Evolutionary conservation across 352 stramenopile species (phyloP).

Genomic region (Discostella stelligera): DNA sequence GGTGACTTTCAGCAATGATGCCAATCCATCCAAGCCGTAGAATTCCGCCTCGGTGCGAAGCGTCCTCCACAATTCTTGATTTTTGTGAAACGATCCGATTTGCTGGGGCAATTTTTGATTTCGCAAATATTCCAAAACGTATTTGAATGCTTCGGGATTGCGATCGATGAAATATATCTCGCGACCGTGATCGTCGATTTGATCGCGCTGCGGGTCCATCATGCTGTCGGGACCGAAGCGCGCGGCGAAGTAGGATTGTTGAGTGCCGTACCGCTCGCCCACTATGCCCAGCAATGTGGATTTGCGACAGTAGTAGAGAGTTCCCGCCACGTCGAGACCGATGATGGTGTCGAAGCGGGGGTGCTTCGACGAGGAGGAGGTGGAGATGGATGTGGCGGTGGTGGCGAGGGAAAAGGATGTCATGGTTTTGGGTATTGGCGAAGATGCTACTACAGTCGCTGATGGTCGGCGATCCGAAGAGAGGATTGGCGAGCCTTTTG

Average conservation of each 20-base stretch:
- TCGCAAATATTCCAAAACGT: constrained; percentile 30
- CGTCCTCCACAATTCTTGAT: constrained; percentile 24
- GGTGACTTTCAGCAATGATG: constrained; percentile 17
- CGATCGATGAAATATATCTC: constrained; percentile 42
- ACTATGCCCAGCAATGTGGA: constrained; percentile 18
- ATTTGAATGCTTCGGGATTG: constrained; percentile 29
- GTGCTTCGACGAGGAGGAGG: constrained; percentile 2
- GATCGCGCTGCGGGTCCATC: constrained; percentile 24
- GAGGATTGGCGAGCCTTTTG: too few species aligned
- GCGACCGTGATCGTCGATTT: constrained; percentile 19
- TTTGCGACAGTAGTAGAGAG: constrained; percentile 26
- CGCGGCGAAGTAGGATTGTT: constrained; percentile 17
- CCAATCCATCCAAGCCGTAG: constrained; percentile 25
- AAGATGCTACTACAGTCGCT: too few species aligned
- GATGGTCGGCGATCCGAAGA: too few species aligned
- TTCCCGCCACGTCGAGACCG: constrained; percentile 25
- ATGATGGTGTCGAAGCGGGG: constrained; percentile 23
- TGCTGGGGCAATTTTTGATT: constrained; percentile 12
- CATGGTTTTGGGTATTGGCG: background rate
- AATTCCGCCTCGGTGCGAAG: constrained; percentile 27
- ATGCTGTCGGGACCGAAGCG: constrained; percentile 36
- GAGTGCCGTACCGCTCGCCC: background rate
- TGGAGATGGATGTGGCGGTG: background rate
- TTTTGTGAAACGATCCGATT: constrained; percentile 23
- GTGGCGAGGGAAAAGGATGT: background rate